Base-by-base conservation (phyloP, 768 basidiomycete genomes). In the Lepiota brunneoincarnata region DNA sequence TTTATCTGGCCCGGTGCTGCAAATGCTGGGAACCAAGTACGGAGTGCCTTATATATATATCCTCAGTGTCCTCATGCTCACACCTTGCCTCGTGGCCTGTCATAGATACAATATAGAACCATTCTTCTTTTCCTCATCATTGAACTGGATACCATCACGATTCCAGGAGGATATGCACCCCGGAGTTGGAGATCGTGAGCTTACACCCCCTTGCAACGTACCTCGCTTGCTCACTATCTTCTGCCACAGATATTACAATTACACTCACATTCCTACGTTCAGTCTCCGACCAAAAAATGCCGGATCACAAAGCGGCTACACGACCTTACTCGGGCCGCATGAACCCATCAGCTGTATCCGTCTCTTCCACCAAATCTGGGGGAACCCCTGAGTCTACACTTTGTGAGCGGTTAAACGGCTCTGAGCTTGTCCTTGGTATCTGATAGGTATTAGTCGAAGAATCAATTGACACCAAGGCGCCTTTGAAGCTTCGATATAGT, bases 101-200 rank as follows among this genome's bases (percentile, higher is more conserved):
- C n/a, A n/a, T 23, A 77, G 82, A 61, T 81, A 76, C 53, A 69
- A 73, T 23, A 75, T 84, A 40, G 82, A 84, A 59, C 83, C 83
- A 0, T 84, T 83, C 63, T 85, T 82, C 66, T 85, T 80, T 59
- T 81, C 81, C 4, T 83, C 82, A 0, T 81, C 80, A n/a, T 57
- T 82, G 2, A 82, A 79, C 54, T 83, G 81, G 81, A 86, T 86
- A 59, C 83, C 84, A 4, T 80, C 81, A 6, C 76, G 82, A 50
- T 86, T 80, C 50, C 78, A 82, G 59, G 83, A 84, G 59, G 76
- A 74, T 50, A 49, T 74, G 2, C 28, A 59, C 1, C 60, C 61
- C 5, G 64, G 64, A 20, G 21, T 68, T 43, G 75, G 80, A 57
- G 83, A 84, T 64, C 82, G 80, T 83, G 57, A 53, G 77, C 21